Percentiles rank a stretch among this genome's conserved stretches.
These are phyloP conservation scores for Neopestalotiopsis clavispora DNA, from an alignment of 2,329 filamentous ascomycete species.

Conservation along the genomic window DNA sequence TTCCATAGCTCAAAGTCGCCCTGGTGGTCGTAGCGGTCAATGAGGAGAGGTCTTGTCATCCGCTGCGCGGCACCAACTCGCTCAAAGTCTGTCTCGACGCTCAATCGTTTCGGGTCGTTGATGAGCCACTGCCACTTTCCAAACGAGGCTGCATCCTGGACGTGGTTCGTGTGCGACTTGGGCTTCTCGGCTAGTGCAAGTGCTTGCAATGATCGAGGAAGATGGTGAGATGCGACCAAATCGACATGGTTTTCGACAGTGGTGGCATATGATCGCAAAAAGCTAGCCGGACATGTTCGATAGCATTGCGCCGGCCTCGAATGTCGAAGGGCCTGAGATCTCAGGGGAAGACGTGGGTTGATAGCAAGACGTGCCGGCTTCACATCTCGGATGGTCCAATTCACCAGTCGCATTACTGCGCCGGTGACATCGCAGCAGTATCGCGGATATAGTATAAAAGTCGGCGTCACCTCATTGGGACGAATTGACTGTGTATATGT, in stretches of 20 bases:
- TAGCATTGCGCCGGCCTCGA: background rate
- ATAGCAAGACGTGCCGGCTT: slow-evolving; percentile 30
- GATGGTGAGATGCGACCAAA: background rate
- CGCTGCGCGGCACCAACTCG: slow-evolving; percentile 30
- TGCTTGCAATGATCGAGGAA: background rate
- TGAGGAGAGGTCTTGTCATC: slow-evolving; percentile 28
- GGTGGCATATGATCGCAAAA: slow-evolving; percentile 1
- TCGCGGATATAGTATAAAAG: background rate
- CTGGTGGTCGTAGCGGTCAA: slow-evolving; percentile 31
- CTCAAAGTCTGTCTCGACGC: slow-evolving; percentile 36
- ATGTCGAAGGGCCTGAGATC: background rate
- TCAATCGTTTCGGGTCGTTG: slow-evolving; percentile 30
- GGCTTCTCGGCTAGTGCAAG: slow-evolving; percentile 2
- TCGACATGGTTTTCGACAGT: background rate
- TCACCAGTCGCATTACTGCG: slow-evolving; percentile 40
- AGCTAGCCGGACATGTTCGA: background rate
- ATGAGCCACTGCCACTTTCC: slow-evolving; percentile 32
- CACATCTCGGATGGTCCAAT: slow-evolving; percentile 35
- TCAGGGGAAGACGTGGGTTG: slow-evolving; percentile 18
- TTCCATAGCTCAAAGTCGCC: slow-evolving; percentile 36
- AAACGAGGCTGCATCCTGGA: slow-evolving; percentile 28
- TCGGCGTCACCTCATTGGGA: slow-evolving; percentile 1
- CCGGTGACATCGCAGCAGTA: slow-evolving; percentile 30
- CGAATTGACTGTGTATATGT: background rate
- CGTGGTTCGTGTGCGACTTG: slow-evolving; percentile 19